These are phyloP conservation scores for Ascochyta koolunga DNA, from an alignment of 2,329 filamentous ascomycete species.

Conservation along the genomic window DNA sequence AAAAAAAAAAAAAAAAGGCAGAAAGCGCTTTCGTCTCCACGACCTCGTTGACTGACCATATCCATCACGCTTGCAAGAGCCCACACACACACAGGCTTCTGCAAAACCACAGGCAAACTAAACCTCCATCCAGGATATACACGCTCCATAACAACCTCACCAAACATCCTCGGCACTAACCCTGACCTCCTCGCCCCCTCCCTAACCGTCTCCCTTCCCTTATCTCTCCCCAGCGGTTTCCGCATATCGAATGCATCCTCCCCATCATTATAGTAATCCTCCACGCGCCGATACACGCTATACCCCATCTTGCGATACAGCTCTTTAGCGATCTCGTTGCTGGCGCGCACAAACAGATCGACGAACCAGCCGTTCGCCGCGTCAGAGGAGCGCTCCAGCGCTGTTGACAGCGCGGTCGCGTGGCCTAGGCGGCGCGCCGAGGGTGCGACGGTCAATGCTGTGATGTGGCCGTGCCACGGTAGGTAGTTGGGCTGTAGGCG, in stretches of 20 bases:
- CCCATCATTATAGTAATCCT: slow-evolving; percentile 92
- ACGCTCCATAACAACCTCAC: slow-evolving; percentile 48
- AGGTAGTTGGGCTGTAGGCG: slow-evolving; percentile 70
- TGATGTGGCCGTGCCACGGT: slow-evolving; percentile 99
- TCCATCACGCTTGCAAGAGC: no score
- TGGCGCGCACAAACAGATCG: slow-evolving; percentile 88
- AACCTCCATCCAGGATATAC: not conserved
- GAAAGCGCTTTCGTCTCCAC: no score
- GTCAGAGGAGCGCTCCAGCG: slow-evolving; percentile 82
- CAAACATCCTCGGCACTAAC: slow-evolving; percentile 88
- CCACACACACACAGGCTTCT: no score
- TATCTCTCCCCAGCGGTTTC: slow-evolving; percentile 84
- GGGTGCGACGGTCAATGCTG: slow-evolving; percentile 89
- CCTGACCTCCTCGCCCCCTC: slow-evolving; percentile 78
- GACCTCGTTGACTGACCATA: no score
- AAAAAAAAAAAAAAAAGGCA: no score
- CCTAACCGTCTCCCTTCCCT: slow-evolving; percentile 74
- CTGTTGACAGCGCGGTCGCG: slow-evolving; percentile 79
- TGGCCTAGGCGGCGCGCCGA: slow-evolving; percentile 84
- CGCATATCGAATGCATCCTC: slow-evolving; percentile 98
- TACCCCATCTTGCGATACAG: slow-evolving; percentile 92
- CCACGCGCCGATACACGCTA: slow-evolving; percentile 84
- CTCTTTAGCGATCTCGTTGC: slow-evolving; percentile 83
- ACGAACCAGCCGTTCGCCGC: slow-evolving; percentile 91
- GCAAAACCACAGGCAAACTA: no score